Conservation (phyloP, 169 alveolate genomes). For the Ichthyophthirius multifiliis region DNA sequence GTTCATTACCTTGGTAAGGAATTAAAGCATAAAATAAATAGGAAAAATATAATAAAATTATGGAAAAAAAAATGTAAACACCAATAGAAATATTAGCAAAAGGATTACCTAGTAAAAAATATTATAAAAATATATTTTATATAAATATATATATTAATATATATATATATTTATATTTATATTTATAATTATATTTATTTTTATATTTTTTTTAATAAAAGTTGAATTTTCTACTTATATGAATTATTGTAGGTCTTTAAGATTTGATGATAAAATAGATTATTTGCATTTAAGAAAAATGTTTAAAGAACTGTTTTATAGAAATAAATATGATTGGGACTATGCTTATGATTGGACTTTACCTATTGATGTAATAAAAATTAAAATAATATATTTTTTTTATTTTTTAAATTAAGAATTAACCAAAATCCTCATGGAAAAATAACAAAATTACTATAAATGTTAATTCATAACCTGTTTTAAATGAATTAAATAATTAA, state of each 20-base stretch:
- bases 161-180: too few species aligned
- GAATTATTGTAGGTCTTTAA: constrained; percentile 57
- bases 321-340: constrained; percentile 25
- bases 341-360: constrained; percentile 22
- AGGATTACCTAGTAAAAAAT: constrained; percentile 45
- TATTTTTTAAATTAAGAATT: background rate
- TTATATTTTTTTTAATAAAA: background rate
- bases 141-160: background rate
- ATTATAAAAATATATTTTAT: background rate
- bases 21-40: constrained; percentile 44
- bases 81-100: constrained; percentile 54
- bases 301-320: constrained; percentile 43
- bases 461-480: background rate
- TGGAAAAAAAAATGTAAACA: constrained; percentile 56
- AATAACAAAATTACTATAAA: background rate
- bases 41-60: constrained; percentile 54
- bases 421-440: background rate
- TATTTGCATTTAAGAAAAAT: constrained; percentile 58
- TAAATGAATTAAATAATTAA: background rate
- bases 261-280: constrained; percentile 75
- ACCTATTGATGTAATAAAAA: background rate
- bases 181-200: too few species aligned
- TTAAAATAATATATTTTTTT: background rate
- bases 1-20: constrained; percentile 64
- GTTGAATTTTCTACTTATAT: constrained; percentile 55